Evolutionary conservation across 148 eudicot species (phyloP), one percentile per base, ranked within the genome.

Genomic region (Agrostemma githago): DNA sequence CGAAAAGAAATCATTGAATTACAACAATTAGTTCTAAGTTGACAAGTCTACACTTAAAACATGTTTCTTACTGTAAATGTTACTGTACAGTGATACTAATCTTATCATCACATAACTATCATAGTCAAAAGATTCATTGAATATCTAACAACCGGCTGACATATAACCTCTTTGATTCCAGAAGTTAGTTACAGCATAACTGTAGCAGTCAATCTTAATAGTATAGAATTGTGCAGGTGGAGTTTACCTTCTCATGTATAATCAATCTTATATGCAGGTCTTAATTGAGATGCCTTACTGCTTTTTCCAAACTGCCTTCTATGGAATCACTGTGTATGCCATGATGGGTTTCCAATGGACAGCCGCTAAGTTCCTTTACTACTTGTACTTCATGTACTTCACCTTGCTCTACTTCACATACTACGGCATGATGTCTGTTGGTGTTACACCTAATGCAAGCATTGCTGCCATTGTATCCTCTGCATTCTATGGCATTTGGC

Each of bases 381-480:
- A 75, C 78, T 42, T 89, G 3, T 89, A 73, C 78, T 87, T 89
- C 86, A 84, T 87, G 90, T 89, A 75, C 79, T 87, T 84, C 84
- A 80, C 93, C 57, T 85, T 89, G 62, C 72, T 87, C n/a, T 87
- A 89, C 82, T 89, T 84, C 86, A 85, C 90, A 60, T 85, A 68
- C 76, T 89, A 89, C 20, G 92, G 92, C 44, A 86, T 89, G 90
- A 89, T 89, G 92, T 66, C 85, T n/a, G 86, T 89, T 16, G 87
- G 85, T 5, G 78, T 89, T 16, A 87, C 90, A 34, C 93, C 93
- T 2, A 84, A 89, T 72, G 83, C 76, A 41, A 85, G 79, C 73
- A 74, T 89, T 15, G 85, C 93, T 17, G 83, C 89, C 48, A 85
- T 89, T 56, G 60, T 89, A 54, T 85, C 93, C 57, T 81, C 89